Evolutionary conservation across 495 filamentous ascomycete species (phyloP).

Genomic region (Talaromyces trachyspermus): DNA sequence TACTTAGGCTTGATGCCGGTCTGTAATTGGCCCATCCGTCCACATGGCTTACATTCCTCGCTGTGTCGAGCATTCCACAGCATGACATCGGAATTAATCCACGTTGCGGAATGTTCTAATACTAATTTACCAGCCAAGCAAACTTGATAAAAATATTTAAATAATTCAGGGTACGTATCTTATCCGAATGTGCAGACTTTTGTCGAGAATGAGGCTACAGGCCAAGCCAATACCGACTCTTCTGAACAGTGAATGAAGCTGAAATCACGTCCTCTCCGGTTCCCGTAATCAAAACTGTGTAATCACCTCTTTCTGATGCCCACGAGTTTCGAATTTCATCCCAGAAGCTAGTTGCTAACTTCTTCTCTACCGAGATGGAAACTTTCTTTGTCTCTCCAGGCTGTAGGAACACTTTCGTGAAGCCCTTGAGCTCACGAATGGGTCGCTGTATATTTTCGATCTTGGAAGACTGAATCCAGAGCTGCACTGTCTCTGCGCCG

Average conservation of each 20-base stretch:
- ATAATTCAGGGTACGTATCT: background rate
- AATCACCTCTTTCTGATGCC: conserved; percentile 72
- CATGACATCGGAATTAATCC: no score
- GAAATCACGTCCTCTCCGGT: conserved; percentile 35
- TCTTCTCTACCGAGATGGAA: conserved; percentile 59
- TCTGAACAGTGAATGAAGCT: conserved; percentile 41
- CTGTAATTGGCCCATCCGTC: background rate
- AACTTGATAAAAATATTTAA: background rate
- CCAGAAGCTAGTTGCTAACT: conserved; percentile 72
- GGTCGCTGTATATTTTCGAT: conserved; percentile 52
- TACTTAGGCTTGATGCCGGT: background rate
- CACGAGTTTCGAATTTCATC: conserved; percentile 63
- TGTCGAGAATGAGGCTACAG: conserved; percentile 16
- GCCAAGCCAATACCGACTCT: conserved; percentile 52
- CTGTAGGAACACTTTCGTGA: conserved; percentile 67
- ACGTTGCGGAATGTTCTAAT: no score
- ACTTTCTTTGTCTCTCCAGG: conserved; percentile 63
- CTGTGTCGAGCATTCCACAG: no score
- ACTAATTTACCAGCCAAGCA: background rate
- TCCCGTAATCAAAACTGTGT: conserved; percentile 58
- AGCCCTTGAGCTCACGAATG: conserved; percentile 71
- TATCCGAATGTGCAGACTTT: background rate
- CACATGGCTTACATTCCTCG: conserved; percentile 1
- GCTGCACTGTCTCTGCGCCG: conserved; percentile 72
- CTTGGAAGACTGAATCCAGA: conserved; percentile 53